Base-by-base conservation (phyloP, 345 rosid species). In the Brassica nigra region DNA sequence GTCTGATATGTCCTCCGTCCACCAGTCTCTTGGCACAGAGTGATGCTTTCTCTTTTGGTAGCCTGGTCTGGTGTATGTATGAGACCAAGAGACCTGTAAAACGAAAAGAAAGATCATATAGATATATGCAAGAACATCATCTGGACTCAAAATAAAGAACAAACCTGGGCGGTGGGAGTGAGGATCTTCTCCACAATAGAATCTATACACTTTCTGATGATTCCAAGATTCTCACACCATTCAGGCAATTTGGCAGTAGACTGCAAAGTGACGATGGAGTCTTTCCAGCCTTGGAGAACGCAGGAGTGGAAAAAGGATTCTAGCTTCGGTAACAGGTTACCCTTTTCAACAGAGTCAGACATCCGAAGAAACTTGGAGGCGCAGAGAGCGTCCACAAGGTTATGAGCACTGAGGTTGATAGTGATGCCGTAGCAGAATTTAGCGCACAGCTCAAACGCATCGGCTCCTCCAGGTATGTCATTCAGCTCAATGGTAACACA, bases 281-380 rank as follows among this genome's bases (percentile, higher is more conserved):
- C 99, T 79, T 93, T 93, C 99, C 98, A 96, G 44, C 99, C 97
- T 77, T 90, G 90, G 5, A 96, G 91, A 71, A 96, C 84, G 90
- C 98, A 93, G 1, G 98, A 90, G 78, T 63, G 85, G 89, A 96
- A 92, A 85, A 96, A 96, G 55, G 97, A 84, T 75, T 96, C 97
- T 2, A 93, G 97, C 80, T 96, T 96, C 49, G 82, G 79, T 14
- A 87, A 83, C 18, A 96, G 87, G 76, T 90, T 96, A 27, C 98
- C 97, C 79, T 89, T 86, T 61, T 93, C 98, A 52, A 88, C 84
- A 0, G 92, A 87, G 71, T 96, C 98, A 23, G 90, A 86, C 99
- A 96, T 96, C 77, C 89, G 87, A 71, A 93, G 97, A 82, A 89
- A 92, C 85, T 90, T 93, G 3, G 97, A 95, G 58, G 99, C 97